phyloP scores from a whole-genome alignment of 2,329 filamentous ascomycete species.

The Aspergillus ibericus region DNA sequence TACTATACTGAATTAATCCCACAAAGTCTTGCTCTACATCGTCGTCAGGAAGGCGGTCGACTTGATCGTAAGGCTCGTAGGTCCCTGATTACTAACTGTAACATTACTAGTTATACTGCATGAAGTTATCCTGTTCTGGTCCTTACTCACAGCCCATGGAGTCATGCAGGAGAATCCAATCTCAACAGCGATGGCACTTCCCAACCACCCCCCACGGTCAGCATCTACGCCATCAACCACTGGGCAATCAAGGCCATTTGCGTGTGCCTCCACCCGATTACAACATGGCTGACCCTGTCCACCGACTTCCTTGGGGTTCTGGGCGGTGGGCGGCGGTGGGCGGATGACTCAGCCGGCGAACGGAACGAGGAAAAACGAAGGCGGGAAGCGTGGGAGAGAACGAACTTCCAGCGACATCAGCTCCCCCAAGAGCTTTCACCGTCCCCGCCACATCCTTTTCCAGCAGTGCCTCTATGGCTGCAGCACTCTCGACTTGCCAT shows the following conservation, averaged over 20 bases:
- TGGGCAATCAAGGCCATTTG: too few relatives aligned
- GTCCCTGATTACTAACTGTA: too few relatives aligned
- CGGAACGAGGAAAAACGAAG: slow-evolving; percentile 33
- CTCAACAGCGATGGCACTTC: too few relatives aligned
- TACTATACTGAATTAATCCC: background rate
- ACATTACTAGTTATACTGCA: too few relatives aligned
- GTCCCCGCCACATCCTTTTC: slow-evolving; percentile 10
- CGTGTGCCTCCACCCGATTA: too few relatives aligned
- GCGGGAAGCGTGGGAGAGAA: slow-evolving; percentile 19
- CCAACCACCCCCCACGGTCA: too few relatives aligned
- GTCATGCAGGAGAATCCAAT: background rate
- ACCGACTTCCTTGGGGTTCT: slow-evolving; percentile 18
- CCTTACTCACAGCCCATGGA: too few relatives aligned
- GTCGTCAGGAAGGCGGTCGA: background rate
- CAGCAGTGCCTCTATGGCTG: slow-evolving; percentile 30
- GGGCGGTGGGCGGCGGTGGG: slow-evolving; percentile 4
- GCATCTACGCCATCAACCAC: too few relatives aligned
- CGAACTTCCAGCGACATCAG: slow-evolving; percentile 11
- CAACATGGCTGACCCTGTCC: background rate
- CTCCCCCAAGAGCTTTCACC: slow-evolving; percentile 27
- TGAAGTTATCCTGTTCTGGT: too few relatives aligned
- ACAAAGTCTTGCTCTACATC: background rate
- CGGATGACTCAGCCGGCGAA: slow-evolving; percentile 35
- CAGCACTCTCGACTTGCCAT: slow-evolving; percentile 20
- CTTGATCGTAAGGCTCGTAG: too few relatives aligned